phyloP scores from a whole-genome alignment of 495 filamentous ascomycete genomes.

The Penicillium angulare region DNA sequence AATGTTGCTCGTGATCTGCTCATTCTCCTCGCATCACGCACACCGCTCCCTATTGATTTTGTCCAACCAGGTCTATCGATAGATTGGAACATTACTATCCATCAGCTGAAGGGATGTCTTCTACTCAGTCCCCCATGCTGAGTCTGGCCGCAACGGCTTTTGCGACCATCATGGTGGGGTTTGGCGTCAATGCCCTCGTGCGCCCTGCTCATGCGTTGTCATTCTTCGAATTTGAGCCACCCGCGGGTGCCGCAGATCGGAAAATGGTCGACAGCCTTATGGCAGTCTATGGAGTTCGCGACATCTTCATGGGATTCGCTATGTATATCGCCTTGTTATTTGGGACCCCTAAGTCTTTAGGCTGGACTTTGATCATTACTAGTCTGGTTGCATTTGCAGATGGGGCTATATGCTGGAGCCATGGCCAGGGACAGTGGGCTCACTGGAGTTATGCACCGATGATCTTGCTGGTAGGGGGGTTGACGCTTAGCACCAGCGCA shows the following conservation, averaged over 20 bases:
- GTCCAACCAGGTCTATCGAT: too few species aligned
- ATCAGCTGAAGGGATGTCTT: background rate
- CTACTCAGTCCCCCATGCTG: constrained; percentile 19
- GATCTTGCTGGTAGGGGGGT: constrained; percentile 33
- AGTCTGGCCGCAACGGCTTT: constrained; percentile 30
- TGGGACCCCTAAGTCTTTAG: constrained; percentile 40
- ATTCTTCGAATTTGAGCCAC: constrained; percentile 44
- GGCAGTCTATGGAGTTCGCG: constrained; percentile 49
- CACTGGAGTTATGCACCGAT: constrained; percentile 57
- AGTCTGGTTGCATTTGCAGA: constrained; percentile 46
- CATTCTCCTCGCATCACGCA: constrained; percentile 2
- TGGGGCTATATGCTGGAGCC: constrained; percentile 40
- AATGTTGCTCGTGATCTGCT: background rate
- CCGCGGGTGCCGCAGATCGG: constrained; percentile 26
- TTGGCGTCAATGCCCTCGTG: constrained; percentile 49
- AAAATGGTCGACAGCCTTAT: constrained; percentile 40
- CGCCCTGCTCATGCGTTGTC: constrained; percentile 42
- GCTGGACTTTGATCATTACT: constrained; percentile 45
- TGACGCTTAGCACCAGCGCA: too few species aligned
- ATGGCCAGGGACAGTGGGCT: constrained; percentile 49
- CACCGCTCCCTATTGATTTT: background rate
- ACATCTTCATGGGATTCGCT: constrained; percentile 54
- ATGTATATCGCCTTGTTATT: constrained; percentile 37
- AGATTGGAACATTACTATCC: too few species aligned
- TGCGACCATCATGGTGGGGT: constrained; percentile 42